phyloP scores from a whole-genome alignment of 2,329 filamentous ascomycete species.

The Kalmusia sp. region DNA sequence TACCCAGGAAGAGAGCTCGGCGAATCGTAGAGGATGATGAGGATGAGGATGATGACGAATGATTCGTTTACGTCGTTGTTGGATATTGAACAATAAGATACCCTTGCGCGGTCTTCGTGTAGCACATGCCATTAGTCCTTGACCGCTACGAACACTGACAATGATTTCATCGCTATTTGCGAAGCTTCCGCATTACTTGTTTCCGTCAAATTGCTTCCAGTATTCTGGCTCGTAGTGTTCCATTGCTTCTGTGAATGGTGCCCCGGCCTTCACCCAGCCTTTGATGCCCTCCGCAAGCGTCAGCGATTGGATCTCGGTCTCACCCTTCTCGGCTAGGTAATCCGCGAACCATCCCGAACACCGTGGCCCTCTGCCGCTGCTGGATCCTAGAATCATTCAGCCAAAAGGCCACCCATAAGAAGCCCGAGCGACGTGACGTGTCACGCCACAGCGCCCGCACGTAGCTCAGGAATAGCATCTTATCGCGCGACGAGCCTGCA shows the following conservation, averaged over 20 bases:
- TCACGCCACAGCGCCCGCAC: slow-evolving; percentile 24
- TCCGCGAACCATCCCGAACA: slow-evolving; percentile 48
- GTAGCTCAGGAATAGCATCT: background rate
- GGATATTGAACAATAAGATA: background rate
- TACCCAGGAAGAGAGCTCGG: slow-evolving; percentile 31
- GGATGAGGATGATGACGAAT: slow-evolving; percentile 32
- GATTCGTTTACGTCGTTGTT: background rate
- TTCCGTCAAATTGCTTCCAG: slow-evolving; percentile 48
- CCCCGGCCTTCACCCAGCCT: slow-evolving; percentile 53
- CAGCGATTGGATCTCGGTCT: slow-evolving; percentile 49
- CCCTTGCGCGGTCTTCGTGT: background rate
- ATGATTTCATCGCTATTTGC: too few relatives aligned
- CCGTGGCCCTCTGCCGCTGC: slow-evolving; percentile 41
- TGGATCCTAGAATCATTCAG: slow-evolving; percentile 37
- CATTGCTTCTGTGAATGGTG: slow-evolving; percentile 46
- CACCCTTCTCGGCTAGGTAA: slow-evolving; percentile 40
- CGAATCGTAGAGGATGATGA: slow-evolving; percentile 42
- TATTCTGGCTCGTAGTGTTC: slow-evolving; percentile 51
- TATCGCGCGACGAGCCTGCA: too few relatives aligned
- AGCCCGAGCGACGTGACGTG: slow-evolving; percentile 10
- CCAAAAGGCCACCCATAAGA: slow-evolving; percentile 9
- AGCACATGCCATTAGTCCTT: too few relatives aligned
- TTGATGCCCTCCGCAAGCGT: slow-evolving; percentile 54
- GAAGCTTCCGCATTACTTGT: background rate
- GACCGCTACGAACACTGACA: too few relatives aligned